Evolutionary conservation across 2,329 filamentous ascomycete genomes (phyloP), one percentile per base, ranked within the genome.

Genomic region (Monosporascus sp.): DNA sequence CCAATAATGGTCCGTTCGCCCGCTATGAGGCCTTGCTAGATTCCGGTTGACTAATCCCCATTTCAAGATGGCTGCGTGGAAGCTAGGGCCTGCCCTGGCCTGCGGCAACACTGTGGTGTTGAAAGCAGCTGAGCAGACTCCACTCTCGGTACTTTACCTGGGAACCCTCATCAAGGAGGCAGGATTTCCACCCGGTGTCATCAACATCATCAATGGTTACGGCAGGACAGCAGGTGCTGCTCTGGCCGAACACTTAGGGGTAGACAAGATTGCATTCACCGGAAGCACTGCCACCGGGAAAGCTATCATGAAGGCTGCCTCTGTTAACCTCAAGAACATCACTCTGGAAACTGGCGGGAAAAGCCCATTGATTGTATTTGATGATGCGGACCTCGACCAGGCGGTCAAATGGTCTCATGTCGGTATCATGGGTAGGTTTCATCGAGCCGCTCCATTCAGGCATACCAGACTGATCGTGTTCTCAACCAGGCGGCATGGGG

Each of bases 221-320:
- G 88, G 88, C 26, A 77, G 76, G 26, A 83, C 84, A 37, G 85
- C 87, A 0, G 89, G 89, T 14, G 77, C 84, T 4, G 85, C 87
- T 0, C 76, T 92, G 8, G 85, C 84, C 1, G 77, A 78, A 43
- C 89, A 93, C 65, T 71, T 82, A 22, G 80, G 80, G 43, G 78
- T 93, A 17, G 85, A 89, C 64, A 92, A 92, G 74, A 78, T 93
- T 56, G 87, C 88, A 0, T 93, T 92, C 59, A 92, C 89, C 0
- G 89, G 89, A 38, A 88, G 84, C 3, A 92, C 88, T 0, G 73
- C 75, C 2, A 91, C 88, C 0, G 89, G 85, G 7, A 81, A 83
- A 52, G 78, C 86, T 49, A 89, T 92, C 59, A 91, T 91, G 87
- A 89, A 88, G 66, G 78, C 82, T 70, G 87, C 88, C 0, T 78